Percentiles rank a stretch among this genome's conserved stretches.
Conservation (phyloP, 176 grass and related monocot genomes). For the Carex parvula region DNA sequence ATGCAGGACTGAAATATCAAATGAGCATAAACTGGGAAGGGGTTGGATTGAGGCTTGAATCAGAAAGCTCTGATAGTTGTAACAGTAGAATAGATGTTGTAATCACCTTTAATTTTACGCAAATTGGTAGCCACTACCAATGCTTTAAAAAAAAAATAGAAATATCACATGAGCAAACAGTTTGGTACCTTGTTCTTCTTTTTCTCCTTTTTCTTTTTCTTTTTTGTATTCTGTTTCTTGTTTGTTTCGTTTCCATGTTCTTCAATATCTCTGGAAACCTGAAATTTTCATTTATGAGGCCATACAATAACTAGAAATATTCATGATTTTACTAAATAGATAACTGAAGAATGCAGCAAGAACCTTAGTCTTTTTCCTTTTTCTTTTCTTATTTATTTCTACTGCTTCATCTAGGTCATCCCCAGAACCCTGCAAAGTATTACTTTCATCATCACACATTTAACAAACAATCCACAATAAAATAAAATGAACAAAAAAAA, state of each 20-base stretch:
- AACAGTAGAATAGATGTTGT: too few species aligned
- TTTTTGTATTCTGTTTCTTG: conserved; percentile 45
- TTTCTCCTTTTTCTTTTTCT: conserved; percentile 51
- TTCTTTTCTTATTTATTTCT: conserved; percentile 41
- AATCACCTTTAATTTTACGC: too few species aligned
- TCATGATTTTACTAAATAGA: background rate
- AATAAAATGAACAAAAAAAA: background rate
- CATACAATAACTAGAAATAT: conserved; percentile 8
- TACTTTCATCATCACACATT: background rate
- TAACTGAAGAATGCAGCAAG: background rate
- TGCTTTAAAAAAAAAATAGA: too few species aligned
- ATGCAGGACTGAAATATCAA: background rate
- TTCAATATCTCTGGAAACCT: conserved; percentile 40
- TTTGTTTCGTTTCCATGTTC: conserved; percentile 16
- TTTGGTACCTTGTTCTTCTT: conserved; percentile 46
- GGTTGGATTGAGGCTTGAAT: too few species aligned
- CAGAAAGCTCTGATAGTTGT: too few species aligned
- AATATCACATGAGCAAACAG: background rate
- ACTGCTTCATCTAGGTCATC: conserved; percentile 34
- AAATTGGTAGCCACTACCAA: too few species aligned
- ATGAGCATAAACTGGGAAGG: background rate
- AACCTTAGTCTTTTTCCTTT: conserved; percentile 38
- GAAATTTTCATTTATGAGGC: background rate
- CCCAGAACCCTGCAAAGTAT: conserved; percentile 37
- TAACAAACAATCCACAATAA: background rate